Base-by-base conservation (phyloP, 345 rosid species). In the Syzygium jambos region DNA sequence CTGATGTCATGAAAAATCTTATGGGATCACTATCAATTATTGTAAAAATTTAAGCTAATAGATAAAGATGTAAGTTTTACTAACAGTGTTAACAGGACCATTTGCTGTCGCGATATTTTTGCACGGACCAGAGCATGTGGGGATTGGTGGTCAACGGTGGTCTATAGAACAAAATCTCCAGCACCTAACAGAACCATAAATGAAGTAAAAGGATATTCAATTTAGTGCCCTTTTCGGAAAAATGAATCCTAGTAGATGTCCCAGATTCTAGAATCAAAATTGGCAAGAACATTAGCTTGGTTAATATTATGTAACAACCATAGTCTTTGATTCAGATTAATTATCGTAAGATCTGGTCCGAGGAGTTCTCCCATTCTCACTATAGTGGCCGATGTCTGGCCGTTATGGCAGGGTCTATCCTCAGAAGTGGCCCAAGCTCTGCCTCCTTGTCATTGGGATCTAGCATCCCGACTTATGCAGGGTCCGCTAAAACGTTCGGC, bases 401-500 rank as follows among this genome's bases (percentile, higher is more conserved):
- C 95, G 98, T 96, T 89, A 93, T 94, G 3, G 91, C 86, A 23
- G 95, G 95, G 41, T 95, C 96, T 43, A 87, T 90, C 84, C 90
- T 93, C 19, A 94, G 95, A 90, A 95, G 96, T 61, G 95, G 93
- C 87, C 92, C 89, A 53, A 95, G 94, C 91, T 96, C 96, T 43
- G 91, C 92, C 41, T 96, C 99, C 11, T 77, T 95, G 88, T 97
- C 99, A 52, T 94, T 95, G 91, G 97, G 93, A 57, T 97, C 97
- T 78, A 96, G 98, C 90, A 92, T 96, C 90, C 95, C 92, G 56
- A 92, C 96, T 65, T 94, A 93, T 84, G 87, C 95, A 22, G 96
- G 97, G 91, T 97, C 98, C 83, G 99, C 98, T 22, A 96, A 93
- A 91, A 96, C 99, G 34, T 96, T 94, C 90, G 94, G 93, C 63